Evolutionary conservation across 2,329 filamentous ascomycete species (phyloP).

Genomic region (Ascochyta lentis): DNA sequence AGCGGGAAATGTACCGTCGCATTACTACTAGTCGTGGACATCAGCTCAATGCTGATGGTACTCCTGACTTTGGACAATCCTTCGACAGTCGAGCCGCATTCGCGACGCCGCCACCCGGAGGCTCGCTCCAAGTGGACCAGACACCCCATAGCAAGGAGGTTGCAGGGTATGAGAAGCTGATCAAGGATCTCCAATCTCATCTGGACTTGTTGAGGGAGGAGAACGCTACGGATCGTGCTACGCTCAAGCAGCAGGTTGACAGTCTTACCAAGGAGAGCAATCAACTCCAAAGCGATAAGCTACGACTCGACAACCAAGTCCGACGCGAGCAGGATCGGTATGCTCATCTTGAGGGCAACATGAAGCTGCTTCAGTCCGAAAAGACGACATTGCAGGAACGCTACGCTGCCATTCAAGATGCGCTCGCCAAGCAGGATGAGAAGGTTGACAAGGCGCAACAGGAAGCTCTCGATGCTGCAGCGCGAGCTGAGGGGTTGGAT

Average conservation of each 20-base stretch:
- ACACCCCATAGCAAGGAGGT: slow-evolving; percentile 62
- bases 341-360: slow-evolving; percentile 89
- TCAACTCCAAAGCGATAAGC: slow-evolving; percentile 80
- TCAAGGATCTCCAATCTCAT: slow-evolving; percentile 87
- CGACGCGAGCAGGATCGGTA: slow-evolving; percentile 82
- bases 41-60: slow-evolving; percentile 57
- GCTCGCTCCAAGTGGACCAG: slow-evolving; percentile 41
- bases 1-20: slow-evolving; percentile 96
- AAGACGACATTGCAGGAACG: slow-evolving; percentile 87
- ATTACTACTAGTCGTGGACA: slow-evolving; percentile 82
- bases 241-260: slow-evolving; percentile 85
- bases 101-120: slow-evolving; percentile 55
- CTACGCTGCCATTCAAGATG: slow-evolving; percentile 76
- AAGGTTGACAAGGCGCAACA: slow-evolving; percentile 90
- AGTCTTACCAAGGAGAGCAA: slow-evolving; percentile 82
- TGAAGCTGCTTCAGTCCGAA: slow-evolving; percentile 80
- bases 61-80: slow-evolving; percentile 32
- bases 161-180: slow-evolving; percentile 76
- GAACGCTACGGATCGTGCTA: slow-evolving; percentile 78
- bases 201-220: slow-evolving; percentile 92
- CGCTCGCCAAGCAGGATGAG: slow-evolving; percentile 86
- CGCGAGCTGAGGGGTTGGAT: slow-evolving; percentile 82
- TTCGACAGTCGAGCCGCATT: slow-evolving; percentile 22
- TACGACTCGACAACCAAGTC: slow-evolving; percentile 80
- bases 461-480: slow-evolving; percentile 86